A percentile compares a stretch with the other conserved stretches of the same genome.
phyloP scores from a whole-genome alignment of 2,329 filamentous ascomycete species.

The Ceratocystis cacaofunesta region DNA sequence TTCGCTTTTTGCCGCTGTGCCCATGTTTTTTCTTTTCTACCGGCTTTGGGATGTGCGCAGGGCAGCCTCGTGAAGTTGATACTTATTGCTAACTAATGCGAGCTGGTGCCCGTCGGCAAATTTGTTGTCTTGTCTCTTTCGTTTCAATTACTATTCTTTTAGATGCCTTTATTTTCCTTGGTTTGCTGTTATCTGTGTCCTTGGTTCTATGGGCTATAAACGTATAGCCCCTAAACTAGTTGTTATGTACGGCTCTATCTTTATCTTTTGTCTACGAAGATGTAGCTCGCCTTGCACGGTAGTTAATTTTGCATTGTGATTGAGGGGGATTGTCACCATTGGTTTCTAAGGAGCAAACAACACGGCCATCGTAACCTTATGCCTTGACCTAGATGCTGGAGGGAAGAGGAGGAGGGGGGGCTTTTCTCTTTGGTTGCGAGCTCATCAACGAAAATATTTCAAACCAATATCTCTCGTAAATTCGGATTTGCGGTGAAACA shows the following conservation, averaged over 20 bases:
- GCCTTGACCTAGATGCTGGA: no score
- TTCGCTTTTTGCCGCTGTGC: conserved; percentile 4
- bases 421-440: neutral
- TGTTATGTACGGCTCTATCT: neutral
- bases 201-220: neutral
- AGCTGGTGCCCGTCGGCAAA: conserved; percentile 10
- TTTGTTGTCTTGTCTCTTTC: neutral
- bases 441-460: neutral
- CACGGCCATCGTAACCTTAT: neutral
- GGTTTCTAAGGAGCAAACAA: neutral
- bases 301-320: neutral
- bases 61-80: conserved; percentile 4
- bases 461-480: no score
- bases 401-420: no score
- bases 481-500: neutral
- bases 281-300: neutral
- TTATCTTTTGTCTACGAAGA: neutral
- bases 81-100: conserved; percentile 6
- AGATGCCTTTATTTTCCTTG: conserved; percentile 10
- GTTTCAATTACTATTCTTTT: conserved; percentile 11
- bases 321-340: neutral
- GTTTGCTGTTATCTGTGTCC: neutral
- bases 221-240: neutral
- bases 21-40: conserved; percentile 8
- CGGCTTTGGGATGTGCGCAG: conserved; percentile 6